These are phyloP conservation scores for Macadamia tetraphylla DNA, from an alignment of 164 flowering plant species.

Conservation along the genomic window DNA sequence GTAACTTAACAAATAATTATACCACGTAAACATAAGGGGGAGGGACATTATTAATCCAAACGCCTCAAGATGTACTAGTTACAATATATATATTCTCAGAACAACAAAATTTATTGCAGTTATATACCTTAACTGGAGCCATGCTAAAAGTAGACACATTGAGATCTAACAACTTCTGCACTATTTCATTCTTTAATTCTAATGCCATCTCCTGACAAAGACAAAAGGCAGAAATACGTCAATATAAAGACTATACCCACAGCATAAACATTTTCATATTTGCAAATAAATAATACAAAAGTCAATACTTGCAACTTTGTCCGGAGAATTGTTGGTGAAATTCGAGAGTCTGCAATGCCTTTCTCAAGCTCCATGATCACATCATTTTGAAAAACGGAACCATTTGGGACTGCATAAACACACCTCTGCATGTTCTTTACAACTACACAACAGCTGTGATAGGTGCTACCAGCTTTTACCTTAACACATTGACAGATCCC, in stretches of 20 bases:
- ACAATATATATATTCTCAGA: not conserved
- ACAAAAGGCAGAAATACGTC: not conserved
- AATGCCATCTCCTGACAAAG: slow-evolving; percentile 69
- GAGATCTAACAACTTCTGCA: slow-evolving; percentile 47
- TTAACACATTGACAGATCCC: slow-evolving; percentile 20
- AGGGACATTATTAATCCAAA: not conserved
- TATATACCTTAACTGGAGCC: slow-evolving; percentile 86
- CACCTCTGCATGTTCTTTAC: slow-evolving; percentile 92
- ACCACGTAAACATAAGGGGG: not conserved
- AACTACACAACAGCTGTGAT: slow-evolving; percentile 86
- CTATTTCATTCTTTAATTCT: slow-evolving; percentile 65
- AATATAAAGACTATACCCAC: not conserved
- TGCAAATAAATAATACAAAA: not conserved
- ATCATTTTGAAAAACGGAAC: slow-evolving; percentile 43
- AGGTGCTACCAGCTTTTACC: slow-evolving; percentile 76
- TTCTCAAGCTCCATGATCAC: slow-evolving; percentile 55
- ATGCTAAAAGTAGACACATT: slow-evolving; percentile 79
- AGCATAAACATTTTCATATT: not conserved
- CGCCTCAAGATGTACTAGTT: not conserved
- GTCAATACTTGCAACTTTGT: slow-evolving; percentile 59
- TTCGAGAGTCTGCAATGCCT: slow-evolving; percentile 43
- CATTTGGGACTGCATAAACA: slow-evolving; percentile 76
- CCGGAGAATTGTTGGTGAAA: slow-evolving; percentile 38
- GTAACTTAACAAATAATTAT: not conserved
- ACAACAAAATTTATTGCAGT: not conserved